A percentile compares a stretch with the other conserved stretches of the same genome.
Evolutionary conservation across 306 rosid genomes (phyloP).

Genomic region (Quercus wislizeni): DNA sequence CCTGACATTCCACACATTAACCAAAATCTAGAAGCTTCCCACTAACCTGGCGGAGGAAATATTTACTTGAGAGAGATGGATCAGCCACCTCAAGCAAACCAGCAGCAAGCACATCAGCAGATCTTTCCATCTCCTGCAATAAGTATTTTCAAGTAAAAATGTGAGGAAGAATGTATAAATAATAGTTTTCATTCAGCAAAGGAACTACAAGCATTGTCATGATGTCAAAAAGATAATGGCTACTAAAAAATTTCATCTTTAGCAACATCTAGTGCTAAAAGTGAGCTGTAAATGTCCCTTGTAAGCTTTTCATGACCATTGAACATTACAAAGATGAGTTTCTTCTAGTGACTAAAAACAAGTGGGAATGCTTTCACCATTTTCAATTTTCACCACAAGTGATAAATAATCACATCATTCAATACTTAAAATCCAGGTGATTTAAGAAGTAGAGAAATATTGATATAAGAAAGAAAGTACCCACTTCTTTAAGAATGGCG

Average conservation of each 20-base stretch:
- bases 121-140: conserved; percentile 92
- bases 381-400: conserved; percentile 8
- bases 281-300: conserved; percentile 11
- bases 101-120: conserved; percentile 95
- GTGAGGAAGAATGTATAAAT: conserved; percentile 2
- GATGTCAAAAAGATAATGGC: conserved; percentile 7
- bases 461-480: conserved; percentile 26
- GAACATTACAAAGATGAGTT: conserved; percentile 9
- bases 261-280: neutral
- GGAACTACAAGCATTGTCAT: conserved; percentile 3
- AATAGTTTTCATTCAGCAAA: conserved; percentile 15
- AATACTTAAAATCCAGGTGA: neutral
- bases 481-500: conserved; percentile 87
- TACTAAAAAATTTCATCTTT: conserved; percentile 5
- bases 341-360: conserved; percentile 18
- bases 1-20: neutral
- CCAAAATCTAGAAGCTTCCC: neutral
- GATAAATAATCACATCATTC: neutral
- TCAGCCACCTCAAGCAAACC: conserved; percentile 99
- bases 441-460: neutral
- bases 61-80: conserved; percentile 87
- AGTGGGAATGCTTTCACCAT: conserved; percentile 11
- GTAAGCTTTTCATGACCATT: neutral
- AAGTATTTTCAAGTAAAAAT: conserved; percentile 21
- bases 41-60: conserved; percentile 76